These are phyloP conservation scores for Lepidium africanum DNA, from an alignment of 345 rosid genomes.

Conservation along the genomic window DNA sequence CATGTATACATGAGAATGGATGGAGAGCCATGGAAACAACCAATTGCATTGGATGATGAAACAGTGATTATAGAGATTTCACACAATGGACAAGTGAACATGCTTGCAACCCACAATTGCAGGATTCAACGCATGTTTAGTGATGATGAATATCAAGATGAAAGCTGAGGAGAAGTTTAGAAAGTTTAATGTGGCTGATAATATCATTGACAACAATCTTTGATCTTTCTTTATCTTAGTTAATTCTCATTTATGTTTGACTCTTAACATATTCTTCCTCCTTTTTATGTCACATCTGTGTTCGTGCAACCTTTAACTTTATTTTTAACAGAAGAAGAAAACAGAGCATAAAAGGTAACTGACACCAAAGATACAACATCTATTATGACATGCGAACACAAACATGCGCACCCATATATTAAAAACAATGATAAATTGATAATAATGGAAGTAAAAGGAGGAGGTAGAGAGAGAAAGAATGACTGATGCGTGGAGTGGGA, in stretches of 20 bases:
- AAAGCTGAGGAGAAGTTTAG: constrained; percentile 32
- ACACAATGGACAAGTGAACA: constrained; percentile 76
- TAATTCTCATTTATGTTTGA: neutral
- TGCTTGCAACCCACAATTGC: constrained; percentile 68
- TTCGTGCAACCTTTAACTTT: neutral
- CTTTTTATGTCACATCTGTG: neutral
- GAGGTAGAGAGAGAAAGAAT: neutral
- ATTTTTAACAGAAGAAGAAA: neutral
- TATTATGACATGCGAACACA: neutral
- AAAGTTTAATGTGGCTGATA: constrained; percentile 73
- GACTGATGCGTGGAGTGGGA: constrained; percentile 18
- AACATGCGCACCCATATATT: neutral
- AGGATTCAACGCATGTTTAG: constrained; percentile 40
- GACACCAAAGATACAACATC: neutral
- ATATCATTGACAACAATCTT: constrained; percentile 49
- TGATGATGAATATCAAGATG: constrained; percentile 34
- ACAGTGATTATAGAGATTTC: constrained; percentile 76
- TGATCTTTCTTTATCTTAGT: constrained; percentile 48
- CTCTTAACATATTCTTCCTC: neutral
- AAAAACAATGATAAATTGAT: neutral
- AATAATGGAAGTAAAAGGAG: neutral
- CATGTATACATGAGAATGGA: constrained; percentile 82
- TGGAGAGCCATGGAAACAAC: constrained; percentile 95
- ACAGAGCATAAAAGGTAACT: neutral
- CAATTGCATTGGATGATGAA: constrained; percentile 56